Percentiles rank a stretch among this genome's conserved stretches.
phyloP scores from a whole-genome alignment of 305 asterid genomes.

The Fraxinus xanthoxyloides region DNA sequence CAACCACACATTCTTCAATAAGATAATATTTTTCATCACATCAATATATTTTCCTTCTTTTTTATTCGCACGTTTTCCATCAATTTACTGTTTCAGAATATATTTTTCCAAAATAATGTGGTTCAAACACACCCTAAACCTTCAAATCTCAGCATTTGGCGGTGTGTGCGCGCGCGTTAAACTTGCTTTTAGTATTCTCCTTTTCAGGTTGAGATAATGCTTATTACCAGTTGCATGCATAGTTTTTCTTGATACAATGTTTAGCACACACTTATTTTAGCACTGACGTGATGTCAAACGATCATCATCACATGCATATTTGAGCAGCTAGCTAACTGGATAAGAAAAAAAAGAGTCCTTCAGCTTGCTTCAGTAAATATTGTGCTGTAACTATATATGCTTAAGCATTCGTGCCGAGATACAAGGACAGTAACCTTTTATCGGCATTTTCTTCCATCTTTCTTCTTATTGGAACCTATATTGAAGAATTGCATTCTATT shows the following conservation, averaged over 20 bases:
- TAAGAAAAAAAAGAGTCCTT: not conserved
- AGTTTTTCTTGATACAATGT: not conserved
- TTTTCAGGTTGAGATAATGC: not conserved
- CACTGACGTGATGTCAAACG: not conserved
- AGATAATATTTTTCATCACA: too few species aligned
- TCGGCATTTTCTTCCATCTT: not conserved
- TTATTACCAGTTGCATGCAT: not conserved
- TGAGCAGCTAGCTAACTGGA: not conserved
- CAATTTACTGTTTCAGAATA: too few species aligned
- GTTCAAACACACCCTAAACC: not conserved
- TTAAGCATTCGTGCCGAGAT: not conserved
- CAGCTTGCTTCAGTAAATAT: not conserved
- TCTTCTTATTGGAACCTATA: not conserved
- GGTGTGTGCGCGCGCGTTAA: too few species aligned
- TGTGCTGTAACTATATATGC: not conserved
- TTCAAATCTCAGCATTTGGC: not conserved
- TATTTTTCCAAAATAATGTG: too few species aligned
- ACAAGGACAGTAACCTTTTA: not conserved
- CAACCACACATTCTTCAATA: too few species aligned
- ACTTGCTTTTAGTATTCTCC: not conserved
- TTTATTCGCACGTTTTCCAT: too few species aligned
- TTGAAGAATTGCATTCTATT: slow-evolving; percentile 15
- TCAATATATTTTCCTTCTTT: too few species aligned
- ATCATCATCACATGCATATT: not conserved
- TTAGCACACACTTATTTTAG: not conserved